Evolutionary conservation across 345 rosid species (phyloP).

Genomic region (Citrus inodora): DNA sequence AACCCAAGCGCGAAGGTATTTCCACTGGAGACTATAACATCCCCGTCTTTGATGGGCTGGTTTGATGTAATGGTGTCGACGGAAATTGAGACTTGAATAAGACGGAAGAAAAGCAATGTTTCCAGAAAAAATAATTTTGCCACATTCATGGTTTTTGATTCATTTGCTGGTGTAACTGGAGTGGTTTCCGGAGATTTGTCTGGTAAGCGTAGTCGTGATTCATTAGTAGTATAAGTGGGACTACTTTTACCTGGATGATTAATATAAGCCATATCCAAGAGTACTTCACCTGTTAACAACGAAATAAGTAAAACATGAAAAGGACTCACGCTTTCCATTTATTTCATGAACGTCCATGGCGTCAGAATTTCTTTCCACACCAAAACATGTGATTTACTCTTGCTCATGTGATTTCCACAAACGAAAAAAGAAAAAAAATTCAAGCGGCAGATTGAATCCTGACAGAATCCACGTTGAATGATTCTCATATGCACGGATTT

Average conservation of each 20-base stretch:
- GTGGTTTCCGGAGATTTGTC: neutral
- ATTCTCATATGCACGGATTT: neutral
- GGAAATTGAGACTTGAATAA: constrained; percentile 21
- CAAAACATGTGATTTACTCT: neutral
- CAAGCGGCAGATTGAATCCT: neutral
- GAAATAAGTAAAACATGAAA: neutral
- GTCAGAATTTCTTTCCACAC: neutral
- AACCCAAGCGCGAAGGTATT: constrained; percentile 52
- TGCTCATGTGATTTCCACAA: neutral
- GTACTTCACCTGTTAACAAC: neutral
- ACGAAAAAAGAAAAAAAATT: neutral
- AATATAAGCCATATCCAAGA: neutral
- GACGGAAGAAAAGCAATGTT: constrained; percentile 8
- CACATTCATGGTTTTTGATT: constrained; percentile 7
- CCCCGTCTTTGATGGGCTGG: constrained; percentile 41
- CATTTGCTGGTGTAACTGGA: neutral
- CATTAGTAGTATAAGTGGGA: neutral
- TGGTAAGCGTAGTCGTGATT: neutral
- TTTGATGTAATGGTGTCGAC: constrained; percentile 25
- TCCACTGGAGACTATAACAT: constrained; percentile 35
- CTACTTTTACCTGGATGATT: neutral
- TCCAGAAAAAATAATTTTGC: neutral
- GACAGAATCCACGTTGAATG: neutral
- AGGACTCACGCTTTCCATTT: neutral
- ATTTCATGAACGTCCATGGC: neutral